Evolutionary conservation across 2,329 filamentous ascomycete genomes (phyloP), one percentile per base, ranked within the genome.

Genomic region (Zopfia rhizophila): DNA sequence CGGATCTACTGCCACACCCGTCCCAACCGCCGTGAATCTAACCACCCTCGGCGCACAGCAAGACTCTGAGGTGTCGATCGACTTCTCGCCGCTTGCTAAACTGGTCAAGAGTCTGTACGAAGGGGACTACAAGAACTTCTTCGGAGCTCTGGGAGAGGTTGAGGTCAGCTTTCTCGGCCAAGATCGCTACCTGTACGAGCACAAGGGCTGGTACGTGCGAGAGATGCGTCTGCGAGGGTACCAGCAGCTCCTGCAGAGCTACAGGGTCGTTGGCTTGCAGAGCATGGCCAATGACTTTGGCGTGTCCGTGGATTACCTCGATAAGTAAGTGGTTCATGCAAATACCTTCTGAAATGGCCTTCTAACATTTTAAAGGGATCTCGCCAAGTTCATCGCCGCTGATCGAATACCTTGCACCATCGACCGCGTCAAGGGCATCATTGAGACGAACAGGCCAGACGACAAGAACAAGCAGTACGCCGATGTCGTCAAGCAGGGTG

Each of bases 381-480:
- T 99, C 45, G 92, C 93, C 69, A 94, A 91, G 67, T 99, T 99
- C 76, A 97, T 99, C 66, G 94, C 94, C 12, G 91, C 87, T 55
- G 91, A 93, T 69, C 88, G 93, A 61, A 93, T 99, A 66, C 87
- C 92, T 39, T 97, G 94, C 81, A 97, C 92, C 17, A 97, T 99
- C 63, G 94, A 99, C 76, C 90, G 94, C 42, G 94, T 99, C 56
- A 90, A 92, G 48, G 94, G 93, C 58, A 89, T 97, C 61, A 97
- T 99, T 65, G 94, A 97, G 82, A 99, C 94, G 31, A 97, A 97
- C 78, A 84, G 94, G 42, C 92, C 93, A 7, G 94, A 97, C 71
- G 92, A 96, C 78, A 99, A 99, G 86, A 97, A 97, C 82, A 97
- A 96, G 83, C 94, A 99, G 78, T 99, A 99, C 76, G 89, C 92